Conservation (phyloP, 306 rosid species). For the Cicer cuneatum region DNA sequence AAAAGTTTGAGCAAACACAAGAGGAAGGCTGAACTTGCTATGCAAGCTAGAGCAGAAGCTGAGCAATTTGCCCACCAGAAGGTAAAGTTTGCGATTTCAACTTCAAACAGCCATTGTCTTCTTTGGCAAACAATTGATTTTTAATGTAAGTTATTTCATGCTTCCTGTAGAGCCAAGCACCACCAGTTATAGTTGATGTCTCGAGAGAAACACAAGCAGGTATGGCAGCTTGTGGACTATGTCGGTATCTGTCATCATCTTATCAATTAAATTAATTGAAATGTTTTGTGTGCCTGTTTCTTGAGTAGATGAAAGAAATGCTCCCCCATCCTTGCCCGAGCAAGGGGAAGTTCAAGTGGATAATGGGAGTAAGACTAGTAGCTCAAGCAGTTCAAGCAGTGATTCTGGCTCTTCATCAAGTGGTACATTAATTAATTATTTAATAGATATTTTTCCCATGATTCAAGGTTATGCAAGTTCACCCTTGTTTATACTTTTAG, state of each 20-base stretch:
- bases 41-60: slow-evolving; percentile 64
- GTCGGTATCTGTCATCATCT: neutral
- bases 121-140: neutral
- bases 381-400: slow-evolving; percentile 96
- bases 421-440: slow-evolving; percentile 58
- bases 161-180: slow-evolving; percentile 52
- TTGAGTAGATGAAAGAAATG: slow-evolving; percentile 61
- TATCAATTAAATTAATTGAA: slow-evolving; percentile 29
- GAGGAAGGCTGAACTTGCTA: slow-evolving; percentile 85
- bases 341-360: slow-evolving; percentile 65
- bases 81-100: slow-evolving; percentile 50
- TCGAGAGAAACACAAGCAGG: slow-evolving; percentile 67
- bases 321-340: slow-evolving; percentile 58
- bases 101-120: neutral
- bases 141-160: slow-evolving; percentile 31
- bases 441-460: neutral
- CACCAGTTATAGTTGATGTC: slow-evolving; percentile 43
- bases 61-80: slow-evolving; percentile 52
- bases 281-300: neutral
- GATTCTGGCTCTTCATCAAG: slow-evolving; percentile 96
- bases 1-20: slow-evolving; percentile 94
- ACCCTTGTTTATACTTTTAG: slow-evolving; percentile 24
- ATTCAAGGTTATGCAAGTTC: neutral
- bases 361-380: slow-evolving; percentile 89
- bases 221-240: slow-evolving; percentile 38